These are phyloP conservation scores for Melampsora americana DNA, from an alignment of 1,284 basidiomycete species.

Conservation along the genomic window DNA sequence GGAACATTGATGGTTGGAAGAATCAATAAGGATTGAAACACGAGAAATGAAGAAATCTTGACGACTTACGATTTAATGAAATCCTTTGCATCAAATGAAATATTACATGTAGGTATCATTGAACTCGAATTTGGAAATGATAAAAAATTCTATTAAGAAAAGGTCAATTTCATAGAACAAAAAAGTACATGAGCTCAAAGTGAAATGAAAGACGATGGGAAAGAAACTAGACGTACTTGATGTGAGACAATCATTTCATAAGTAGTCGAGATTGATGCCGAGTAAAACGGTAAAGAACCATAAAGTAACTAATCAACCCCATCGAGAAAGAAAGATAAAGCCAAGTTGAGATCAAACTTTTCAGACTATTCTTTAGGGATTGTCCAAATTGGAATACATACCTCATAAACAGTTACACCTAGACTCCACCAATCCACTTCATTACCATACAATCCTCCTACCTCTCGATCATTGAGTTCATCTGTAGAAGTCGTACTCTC, in stretches of 20 bases:
- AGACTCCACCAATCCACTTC: slow-evolving; percentile 94
- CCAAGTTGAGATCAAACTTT: too few relatives aligned
- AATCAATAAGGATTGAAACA: too few relatives aligned
- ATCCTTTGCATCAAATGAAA: neutral
- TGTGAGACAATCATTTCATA: slow-evolving; percentile 23
- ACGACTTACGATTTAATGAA: neutral
- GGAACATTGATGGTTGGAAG: too few relatives aligned
- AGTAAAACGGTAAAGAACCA: slow-evolving; percentile 5
- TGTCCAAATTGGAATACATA: neutral
- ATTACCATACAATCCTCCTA: slow-evolving; percentile 65
- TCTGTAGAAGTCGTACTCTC: slow-evolving; percentile 46
- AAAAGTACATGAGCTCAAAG: too few relatives aligned
- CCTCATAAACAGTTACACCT: slow-evolving; percentile 72
- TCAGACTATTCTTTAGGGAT: too few relatives aligned
- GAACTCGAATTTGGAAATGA: neutral
- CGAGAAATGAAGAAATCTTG: neutral
- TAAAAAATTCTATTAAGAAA: neutral
- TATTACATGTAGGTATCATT: neutral
- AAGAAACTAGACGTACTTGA: neutral
- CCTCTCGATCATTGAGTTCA: slow-evolving; percentile 20
- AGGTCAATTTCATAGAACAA: too few relatives aligned
- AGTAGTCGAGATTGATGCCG: slow-evolving; percentile 12
- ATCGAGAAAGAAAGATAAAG: neutral
- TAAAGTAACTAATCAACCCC: neutral
- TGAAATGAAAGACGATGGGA: slow-evolving; percentile 1